Conservation (phyloP, 495 filamentous ascomycete genomes). For the Lepraria neglecta region DNA sequence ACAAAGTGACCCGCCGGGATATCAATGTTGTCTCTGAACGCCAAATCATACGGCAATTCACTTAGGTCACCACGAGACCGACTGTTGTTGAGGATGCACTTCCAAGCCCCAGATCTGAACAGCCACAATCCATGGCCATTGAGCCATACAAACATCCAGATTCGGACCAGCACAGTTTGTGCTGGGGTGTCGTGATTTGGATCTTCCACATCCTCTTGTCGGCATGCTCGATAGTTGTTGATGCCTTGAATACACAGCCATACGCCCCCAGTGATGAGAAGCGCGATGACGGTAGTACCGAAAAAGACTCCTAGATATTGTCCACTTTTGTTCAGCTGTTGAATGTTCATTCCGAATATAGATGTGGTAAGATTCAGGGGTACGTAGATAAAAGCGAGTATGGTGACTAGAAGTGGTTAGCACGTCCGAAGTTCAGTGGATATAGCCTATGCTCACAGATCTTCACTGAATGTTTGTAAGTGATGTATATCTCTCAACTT, state of each 20-base stretch:
- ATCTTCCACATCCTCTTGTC: too few species aligned
- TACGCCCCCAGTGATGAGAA: conserved; percentile 1
- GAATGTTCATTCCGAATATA: conserved; percentile 23
- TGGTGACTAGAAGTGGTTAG: conserved; percentile 8
- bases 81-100: too few species aligned
- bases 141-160: too few species aligned
- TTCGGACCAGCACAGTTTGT: too few species aligned
- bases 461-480: neutral
- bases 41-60: too few species aligned
- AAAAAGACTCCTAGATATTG: conserved; percentile 9
- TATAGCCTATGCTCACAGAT: neutral
- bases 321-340: conserved; percentile 20
- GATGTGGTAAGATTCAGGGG: conserved; percentile 19
- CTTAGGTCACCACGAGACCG: too few species aligned
- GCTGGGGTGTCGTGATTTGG: too few species aligned
- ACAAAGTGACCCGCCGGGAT: too few species aligned
- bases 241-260: neutral
- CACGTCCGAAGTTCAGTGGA: neutral
- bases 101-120: too few species aligned
- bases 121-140: too few species aligned
- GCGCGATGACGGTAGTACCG: conserved; percentile 11
- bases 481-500: too few species aligned
- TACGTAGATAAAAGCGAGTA: conserved; percentile 22
- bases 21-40: too few species aligned
- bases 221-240: neutral